Base-by-base conservation (phyloP, 2,329 filamentous ascomycete species). In the Fusarium pseudocircinatum region DNA sequence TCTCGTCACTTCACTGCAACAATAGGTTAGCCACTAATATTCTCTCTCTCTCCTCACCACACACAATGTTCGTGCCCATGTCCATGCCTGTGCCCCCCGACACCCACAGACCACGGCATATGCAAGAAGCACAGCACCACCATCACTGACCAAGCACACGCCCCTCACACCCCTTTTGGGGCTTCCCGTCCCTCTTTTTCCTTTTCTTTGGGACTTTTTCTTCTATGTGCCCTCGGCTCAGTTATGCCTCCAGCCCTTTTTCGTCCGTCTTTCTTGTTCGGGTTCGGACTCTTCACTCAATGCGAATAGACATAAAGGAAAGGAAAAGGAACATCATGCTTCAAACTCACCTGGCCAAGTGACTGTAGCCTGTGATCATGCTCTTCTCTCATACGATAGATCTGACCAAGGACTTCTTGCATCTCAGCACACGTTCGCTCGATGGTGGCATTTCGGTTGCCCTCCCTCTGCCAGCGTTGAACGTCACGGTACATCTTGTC, bases 401-500 rank as follows among this genome's bases (percentile, higher is more conserved):
- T 87, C 81, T 95, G 92, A 67, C 82, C 84, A 72, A 86, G 79
- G 72, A 97, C 88, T 63, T 91, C 88, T 50, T 83, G 80, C 81
- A 96, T 94, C 77, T 95, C 93, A 60, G 84, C 83, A 74, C 92
- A 87, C 67, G 95, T 90, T 73, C 90, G 89, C 80, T 91, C 89
- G 80, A 97, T 93, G 60, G 93, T 91, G 58, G 92, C 92, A 71
- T 86, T 87, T 60, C 92, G 90, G 82, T 93, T 93, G 69, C 92
- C 92, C 82, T 96, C 94, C 53, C 86, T 87, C 78, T 87, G 86
- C 95, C 95, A 97, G 69, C 95, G 92, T 74, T 87, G 84, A 79
- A 97, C 89, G 78, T 95, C 93, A 64, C 91, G 89, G 52, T 87
- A 81, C 86, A 97, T 94, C 84, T 94, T 94, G 79, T 87, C 86